Evolutionary conservation across 495 filamentous ascomycete species (phyloP).

Genomic region (Zalerion maritima): DNA sequence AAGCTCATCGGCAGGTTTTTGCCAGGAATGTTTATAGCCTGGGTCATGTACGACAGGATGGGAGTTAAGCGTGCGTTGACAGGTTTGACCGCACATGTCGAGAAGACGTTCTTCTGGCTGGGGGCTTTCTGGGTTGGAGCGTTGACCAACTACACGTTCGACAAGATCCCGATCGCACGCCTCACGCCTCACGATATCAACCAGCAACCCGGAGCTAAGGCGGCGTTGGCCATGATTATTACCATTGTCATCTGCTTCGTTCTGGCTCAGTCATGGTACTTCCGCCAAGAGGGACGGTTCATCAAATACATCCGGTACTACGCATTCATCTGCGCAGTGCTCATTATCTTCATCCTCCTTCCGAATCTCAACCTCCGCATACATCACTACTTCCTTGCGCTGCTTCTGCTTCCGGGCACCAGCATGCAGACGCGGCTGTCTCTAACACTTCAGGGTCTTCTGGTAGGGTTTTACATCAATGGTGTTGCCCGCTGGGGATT

Average conservation of each 20-base stretch:
- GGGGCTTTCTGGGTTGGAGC: conserved; percentile 65
- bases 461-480: conserved; percentile 84
- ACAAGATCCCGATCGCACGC: conserved; percentile 67
- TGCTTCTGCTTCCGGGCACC: conserved; percentile 70
- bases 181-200: conserved; percentile 62
- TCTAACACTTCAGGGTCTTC: conserved; percentile 71
- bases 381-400: conserved; percentile 86
- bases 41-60: conserved; percentile 63
- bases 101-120: conserved; percentile 62
- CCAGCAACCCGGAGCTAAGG: conserved; percentile 61
- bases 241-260: conserved; percentile 43
- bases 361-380: conserved; percentile 79
- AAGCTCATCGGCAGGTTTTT: conserved; percentile 56
- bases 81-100: conserved; percentile 48
- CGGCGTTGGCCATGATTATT: conserved; percentile 54
- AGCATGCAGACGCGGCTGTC: conserved; percentile 66
- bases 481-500: conserved; percentile 90
- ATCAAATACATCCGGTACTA: conserved; percentile 63
- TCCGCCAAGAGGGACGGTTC: conserved; percentile 59
- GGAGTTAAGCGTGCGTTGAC: conserved; percentile 31
- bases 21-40: conserved; percentile 60
- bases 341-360: conserved; percentile 51
- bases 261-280: conserved; percentile 55
- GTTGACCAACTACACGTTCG: conserved; percentile 72
- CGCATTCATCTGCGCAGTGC: conserved; percentile 34